Evolutionary conservation across 2,329 filamentous ascomycete species (phyloP).

Genomic region (Aspergillus candidus): DNA sequence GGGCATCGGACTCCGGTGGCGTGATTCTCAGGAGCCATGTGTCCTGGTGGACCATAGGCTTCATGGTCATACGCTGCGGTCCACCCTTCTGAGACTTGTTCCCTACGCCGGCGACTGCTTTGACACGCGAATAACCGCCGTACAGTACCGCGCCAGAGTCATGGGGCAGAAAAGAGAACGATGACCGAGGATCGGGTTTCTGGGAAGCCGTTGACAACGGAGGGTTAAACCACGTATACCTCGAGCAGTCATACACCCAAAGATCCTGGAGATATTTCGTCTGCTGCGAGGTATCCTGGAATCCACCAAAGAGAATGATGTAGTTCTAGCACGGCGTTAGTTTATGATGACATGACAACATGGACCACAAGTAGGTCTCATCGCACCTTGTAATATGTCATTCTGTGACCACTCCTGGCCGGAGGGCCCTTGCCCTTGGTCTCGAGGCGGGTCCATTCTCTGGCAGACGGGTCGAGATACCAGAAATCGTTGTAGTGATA

Average conservation of each 20-base stretch:
- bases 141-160: constrained; percentile 85
- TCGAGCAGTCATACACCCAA: constrained; percentile 90
- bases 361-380: background rate
- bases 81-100: constrained; percentile 60
- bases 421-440: constrained; percentile 66
- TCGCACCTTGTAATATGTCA: constrained; percentile 79
- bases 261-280: constrained; percentile 91
- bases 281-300: constrained; percentile 92
- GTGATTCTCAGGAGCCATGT: constrained; percentile 86
- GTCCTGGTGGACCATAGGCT: constrained; percentile 88
- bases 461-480: constrained; percentile 72
- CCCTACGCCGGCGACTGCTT: constrained; percentile 52
- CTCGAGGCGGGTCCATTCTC: constrained; percentile 91
- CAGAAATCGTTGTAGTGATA: constrained; percentile 99
- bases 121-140: constrained; percentile 89
- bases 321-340: constrained; percentile 54
- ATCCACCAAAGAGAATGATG: constrained; percentile 90
- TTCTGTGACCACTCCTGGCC: constrained; percentile 83
- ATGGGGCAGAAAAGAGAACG: constrained; percentile 85
- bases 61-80: constrained; percentile 62
- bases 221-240: constrained; percentile 77
- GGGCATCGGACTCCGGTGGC: constrained; percentile 62
- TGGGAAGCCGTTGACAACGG: constrained; percentile 68
- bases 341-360: background rate
- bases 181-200: constrained; percentile 85